These are phyloP conservation scores for Talaromyces sp. DNA, from an alignment of 2,329 filamentous ascomycete genomes.

Conservation along the genomic window DNA sequence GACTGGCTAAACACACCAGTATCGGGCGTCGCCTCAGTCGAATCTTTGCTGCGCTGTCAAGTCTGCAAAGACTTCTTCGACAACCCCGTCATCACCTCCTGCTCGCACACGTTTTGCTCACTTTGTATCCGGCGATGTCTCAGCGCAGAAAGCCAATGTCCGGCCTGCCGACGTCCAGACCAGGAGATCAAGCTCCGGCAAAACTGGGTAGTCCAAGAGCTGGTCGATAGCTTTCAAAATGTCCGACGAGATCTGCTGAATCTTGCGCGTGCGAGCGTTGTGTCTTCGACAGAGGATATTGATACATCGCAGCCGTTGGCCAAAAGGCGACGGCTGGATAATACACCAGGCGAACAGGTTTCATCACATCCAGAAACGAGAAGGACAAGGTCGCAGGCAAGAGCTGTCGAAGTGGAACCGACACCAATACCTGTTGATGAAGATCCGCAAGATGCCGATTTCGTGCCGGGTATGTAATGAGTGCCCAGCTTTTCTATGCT, in stretches of 20 bases:
- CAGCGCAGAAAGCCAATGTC: constrained; percentile 78
- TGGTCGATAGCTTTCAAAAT: constrained; percentile 70
- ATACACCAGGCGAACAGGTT: constrained; percentile 30
- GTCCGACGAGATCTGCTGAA: constrained; percentile 59
- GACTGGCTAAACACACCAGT: constrained; percentile 47
- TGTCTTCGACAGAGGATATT: constrained; percentile 44
- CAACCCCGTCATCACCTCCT: constrained; percentile 91
- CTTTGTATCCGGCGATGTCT: constrained; percentile 87
- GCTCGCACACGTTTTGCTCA: constrained; percentile 94
- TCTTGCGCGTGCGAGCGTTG: constrained; percentile 54
- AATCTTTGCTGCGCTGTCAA: constrained; percentile 84
- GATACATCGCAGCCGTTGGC: constrained; percentile 22
- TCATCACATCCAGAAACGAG: constrained; percentile 26
- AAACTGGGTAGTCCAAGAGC: constrained; percentile 80
- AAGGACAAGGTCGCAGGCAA: constrained; percentile 31
- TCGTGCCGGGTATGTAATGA: constrained; percentile 24
- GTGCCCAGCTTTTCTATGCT: not conserved
- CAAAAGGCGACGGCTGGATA: constrained; percentile 34
- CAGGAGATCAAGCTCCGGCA: constrained; percentile 80
- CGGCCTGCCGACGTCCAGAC: constrained; percentile 70
- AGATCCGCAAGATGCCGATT: constrained; percentile 39
- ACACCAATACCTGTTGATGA: constrained; percentile 24
- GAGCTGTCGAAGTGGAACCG: constrained; percentile 15
- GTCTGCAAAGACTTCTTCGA: constrained; percentile 97
- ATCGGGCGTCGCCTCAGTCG: constrained; percentile 50